These are phyloP conservation scores for Cymbidium sinense DNA, from an alignment of 106 monocot genomes.

Conservation along the genomic window DNA sequence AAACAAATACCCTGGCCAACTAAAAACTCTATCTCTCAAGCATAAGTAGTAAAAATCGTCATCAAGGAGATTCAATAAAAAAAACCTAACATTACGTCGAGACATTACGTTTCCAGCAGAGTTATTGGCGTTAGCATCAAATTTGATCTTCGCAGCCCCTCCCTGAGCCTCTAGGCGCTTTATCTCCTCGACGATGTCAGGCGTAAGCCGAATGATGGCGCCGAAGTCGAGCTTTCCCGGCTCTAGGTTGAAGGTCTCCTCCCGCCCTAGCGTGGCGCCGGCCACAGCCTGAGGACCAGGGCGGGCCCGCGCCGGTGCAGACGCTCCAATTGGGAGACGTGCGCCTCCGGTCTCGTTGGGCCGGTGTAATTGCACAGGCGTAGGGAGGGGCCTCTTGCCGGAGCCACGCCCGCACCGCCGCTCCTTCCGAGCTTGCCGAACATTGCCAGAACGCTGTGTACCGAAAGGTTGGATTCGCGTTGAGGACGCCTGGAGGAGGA, in stretches of 20 bases:
- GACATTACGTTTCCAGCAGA: slow-evolving; percentile 43
- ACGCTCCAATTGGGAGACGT: slow-evolving; percentile 5
- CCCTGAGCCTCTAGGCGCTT: slow-evolving; percentile 61
- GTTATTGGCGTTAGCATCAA: slow-evolving; percentile 59
- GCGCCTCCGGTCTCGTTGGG: slow-evolving; percentile 11
- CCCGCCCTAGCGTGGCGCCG: slow-evolving; percentile 11
- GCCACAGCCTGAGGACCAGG: not conserved
- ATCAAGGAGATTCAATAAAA: not conserved
- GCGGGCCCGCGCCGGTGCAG: not conserved
- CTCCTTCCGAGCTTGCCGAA: slow-evolving; percentile 37
- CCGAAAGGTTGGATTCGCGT: not conserved
- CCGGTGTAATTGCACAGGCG: slow-evolving; percentile 16
- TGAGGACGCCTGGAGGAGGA: not conserved
- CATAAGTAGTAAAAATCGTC: not conserved
- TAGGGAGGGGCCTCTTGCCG: slow-evolving; percentile 30
- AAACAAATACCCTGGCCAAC: not conserved
- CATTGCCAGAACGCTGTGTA: slow-evolving; percentile 13
- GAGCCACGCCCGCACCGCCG: slow-evolving; percentile 26
- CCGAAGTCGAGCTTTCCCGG: slow-evolving; percentile 56
- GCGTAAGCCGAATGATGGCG: slow-evolving; percentile 73
- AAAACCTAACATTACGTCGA: not conserved
- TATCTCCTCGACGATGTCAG: slow-evolving; percentile 88
- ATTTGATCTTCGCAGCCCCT: slow-evolving; percentile 64
- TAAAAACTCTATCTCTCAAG: not conserved
- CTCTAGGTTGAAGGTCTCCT: slow-evolving; percentile 67